Base-by-base conservation (phyloP, 164 flowering plant genomes). In the Hamamelis virginiana region DNA sequence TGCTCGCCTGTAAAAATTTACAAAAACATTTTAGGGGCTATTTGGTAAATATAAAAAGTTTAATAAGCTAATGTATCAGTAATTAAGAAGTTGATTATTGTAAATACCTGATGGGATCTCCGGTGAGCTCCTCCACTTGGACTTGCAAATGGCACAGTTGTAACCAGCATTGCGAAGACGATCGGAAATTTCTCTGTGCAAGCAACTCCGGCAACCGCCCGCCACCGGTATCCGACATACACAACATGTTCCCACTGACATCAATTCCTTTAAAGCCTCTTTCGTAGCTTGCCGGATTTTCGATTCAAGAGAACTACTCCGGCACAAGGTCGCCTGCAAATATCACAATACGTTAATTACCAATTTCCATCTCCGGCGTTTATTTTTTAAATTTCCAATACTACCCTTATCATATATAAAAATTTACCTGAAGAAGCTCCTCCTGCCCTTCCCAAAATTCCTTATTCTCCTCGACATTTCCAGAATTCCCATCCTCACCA, bases 41-140 rank as follows among this genome's bases (percentile, higher is more conserved):
- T 48, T 48, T 48, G 52, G 52, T 2, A 15, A 23, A 47, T 6
- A 41, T 9, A 18, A 41, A 33, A 2, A 33, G 41, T 33, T 2
- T 2, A 33, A 33, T 2, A 33, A 33, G 41, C 41, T 33, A 2
- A 33, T 2, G 41, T 33, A 33, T 33, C 41, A 33, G 6, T 33
- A 26, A 26, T 26, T 12, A 59, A 27, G 6, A 59, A 14, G 9
- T 4, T 9, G 14, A n/a, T 23, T 28, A 59, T 59, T 14, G 13
- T 23, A 18, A 28, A 14, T 82, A 90, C 97, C 97, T 75, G 98
- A 69, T 16, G 93, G 91, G 46, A 88, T 86, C 10, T 84, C 85
- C 0, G 85, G 79, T 1, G 91, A 80, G 70, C 82, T 86, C 64
- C 79, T 85, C 97, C 98, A 92, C 63, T 91, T 95, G 28, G 97